Conservation (phyloP, 1,284 basidiomycete species). For the Microbotryum lychnidis-dioicae region DNA sequence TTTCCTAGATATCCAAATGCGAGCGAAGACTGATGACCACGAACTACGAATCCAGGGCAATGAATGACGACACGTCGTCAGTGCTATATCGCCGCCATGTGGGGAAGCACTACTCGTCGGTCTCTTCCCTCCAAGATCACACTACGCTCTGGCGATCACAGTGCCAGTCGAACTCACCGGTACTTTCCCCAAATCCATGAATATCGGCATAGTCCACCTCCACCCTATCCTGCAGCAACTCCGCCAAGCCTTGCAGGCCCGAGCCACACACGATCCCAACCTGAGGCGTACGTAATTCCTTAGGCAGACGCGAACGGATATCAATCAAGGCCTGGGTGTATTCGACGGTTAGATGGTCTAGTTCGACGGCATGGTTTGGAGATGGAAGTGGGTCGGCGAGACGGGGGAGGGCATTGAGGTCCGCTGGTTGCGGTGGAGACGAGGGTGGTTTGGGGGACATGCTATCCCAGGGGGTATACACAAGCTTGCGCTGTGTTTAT, state of each 20-base stretch:
- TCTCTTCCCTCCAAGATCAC: not conserved
- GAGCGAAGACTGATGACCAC: constrained; percentile 30
- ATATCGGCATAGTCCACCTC: constrained; percentile 31
- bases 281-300: constrained; percentile 9
- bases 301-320: constrained; percentile 12
- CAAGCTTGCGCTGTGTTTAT: too few species aligned
- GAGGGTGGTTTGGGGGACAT: too few species aligned
- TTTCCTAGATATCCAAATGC: constrained; percentile 31
- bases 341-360: constrained; percentile 2
- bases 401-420: constrained; percentile 10
- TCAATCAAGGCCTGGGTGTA: constrained; percentile 12
- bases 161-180: constrained; percentile 6
- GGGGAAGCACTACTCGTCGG: not conserved
- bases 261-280: constrained; percentile 35
- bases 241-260: constrained; percentile 31
- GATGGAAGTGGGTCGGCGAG: constrained; percentile 13
- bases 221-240: constrained; percentile 30
- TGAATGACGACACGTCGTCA: not conserved
- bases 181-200: constrained; percentile 29
- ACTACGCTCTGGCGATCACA: not conserved
- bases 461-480: too few species aligned
- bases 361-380: not conserved
- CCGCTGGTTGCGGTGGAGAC: not conserved
- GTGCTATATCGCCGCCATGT: not conserved
- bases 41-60: constrained; percentile 7